phyloP scores from a whole-genome alignment of 371 early-diverging fungal species.

The Actinomucor elegans region DNA sequence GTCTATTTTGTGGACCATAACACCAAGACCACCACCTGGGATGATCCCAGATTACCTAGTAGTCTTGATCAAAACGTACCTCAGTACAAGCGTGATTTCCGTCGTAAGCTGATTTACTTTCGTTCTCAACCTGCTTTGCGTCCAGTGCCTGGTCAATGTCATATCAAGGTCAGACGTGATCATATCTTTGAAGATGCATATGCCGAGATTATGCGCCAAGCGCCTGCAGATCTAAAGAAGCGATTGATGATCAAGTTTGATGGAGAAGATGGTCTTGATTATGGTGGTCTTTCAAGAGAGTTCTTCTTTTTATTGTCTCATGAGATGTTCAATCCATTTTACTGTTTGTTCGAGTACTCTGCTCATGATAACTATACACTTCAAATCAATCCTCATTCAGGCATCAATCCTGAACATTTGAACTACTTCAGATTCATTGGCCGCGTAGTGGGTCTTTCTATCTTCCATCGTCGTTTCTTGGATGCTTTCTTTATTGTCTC shows the following conservation, averaged over 20 bases:
- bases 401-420: conserved; percentile 97
- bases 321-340: conserved; percentile 98
- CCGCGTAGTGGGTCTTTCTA: conserved; percentile 94
- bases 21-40: conserved; percentile 93
- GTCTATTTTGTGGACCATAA: conserved; percentile 95
- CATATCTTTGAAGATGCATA: conserved; percentile 96
- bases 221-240: conserved; percentile 87
- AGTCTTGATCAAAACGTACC: conserved; percentile 94
- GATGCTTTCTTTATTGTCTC: conserved; percentile 96
- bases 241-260: conserved; percentile 97
- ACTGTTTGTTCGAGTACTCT: conserved; percentile 94
- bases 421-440: conserved; percentile 98
- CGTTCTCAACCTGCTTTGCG: conserved; percentile 90
- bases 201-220: conserved; percentile 88
- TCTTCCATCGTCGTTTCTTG: conserved; percentile 95
- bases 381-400: conserved; percentile 95
- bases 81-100: conserved; percentile 97
- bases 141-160: conserved; percentile 88
- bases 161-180: conserved; percentile 84
- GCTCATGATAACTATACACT: conserved; percentile 96
- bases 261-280: conserved; percentile 98
- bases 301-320: conserved; percentile 96
- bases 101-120: conserved; percentile 94
- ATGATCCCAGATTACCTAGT: conserved; percentile 95
- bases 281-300: conserved; percentile 97